Conservation (phyloP, 2,329 filamentous ascomycete species). For the Cladophialophora exuberans region DNA sequence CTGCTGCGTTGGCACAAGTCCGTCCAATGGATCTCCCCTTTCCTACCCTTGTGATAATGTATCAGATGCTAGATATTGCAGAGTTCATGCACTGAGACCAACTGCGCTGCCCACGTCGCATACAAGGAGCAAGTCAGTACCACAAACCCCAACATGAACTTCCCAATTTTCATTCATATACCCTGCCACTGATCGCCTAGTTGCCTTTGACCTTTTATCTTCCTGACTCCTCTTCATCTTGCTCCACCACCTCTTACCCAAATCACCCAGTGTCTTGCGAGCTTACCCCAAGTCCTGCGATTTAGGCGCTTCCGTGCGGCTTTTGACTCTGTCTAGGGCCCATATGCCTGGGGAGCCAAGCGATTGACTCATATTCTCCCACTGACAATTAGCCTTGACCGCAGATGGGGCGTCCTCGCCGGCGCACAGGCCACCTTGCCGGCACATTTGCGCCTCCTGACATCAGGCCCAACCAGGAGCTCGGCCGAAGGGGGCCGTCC, state of each 20-base stretch:
- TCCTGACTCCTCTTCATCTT: slow-evolving; percentile 1
- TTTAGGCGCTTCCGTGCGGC: slow-evolving; percentile 7
- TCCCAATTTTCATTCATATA: slow-evolving; percentile 15
- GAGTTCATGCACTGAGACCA: slow-evolving; percentile 2
- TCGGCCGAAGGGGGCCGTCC: not conserved
- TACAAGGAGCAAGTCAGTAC: not conserved
- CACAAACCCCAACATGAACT: not conserved
- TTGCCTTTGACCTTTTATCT: slow-evolving; percentile 13
- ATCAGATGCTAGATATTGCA: slow-evolving; percentile 1
- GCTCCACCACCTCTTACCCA: slow-evolving; percentile 2
- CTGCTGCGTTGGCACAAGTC: slow-evolving; percentile 6
- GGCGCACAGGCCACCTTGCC: slow-evolving; percentile 20
- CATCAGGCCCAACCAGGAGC: slow-evolving; percentile 5
- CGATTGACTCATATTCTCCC: not conserved
- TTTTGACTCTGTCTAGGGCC: slow-evolving; percentile 6
- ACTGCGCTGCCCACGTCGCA: not conserved
- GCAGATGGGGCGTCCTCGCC: slow-evolving; percentile 23
- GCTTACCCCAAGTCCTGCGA: not conserved
- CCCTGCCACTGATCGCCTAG: slow-evolving; percentile 13
- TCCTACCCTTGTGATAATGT: too few species aligned
- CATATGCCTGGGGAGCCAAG: not conserved
- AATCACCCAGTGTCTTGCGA: slow-evolving; percentile 6
- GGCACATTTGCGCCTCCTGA: slow-evolving; percentile 13
- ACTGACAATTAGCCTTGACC: slow-evolving; percentile 7
- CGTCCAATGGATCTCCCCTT: not conserved